Evolutionary conservation across 108 stramenopile genomes (phyloP).

Genomic region (Cyclotella cryptica): DNA sequence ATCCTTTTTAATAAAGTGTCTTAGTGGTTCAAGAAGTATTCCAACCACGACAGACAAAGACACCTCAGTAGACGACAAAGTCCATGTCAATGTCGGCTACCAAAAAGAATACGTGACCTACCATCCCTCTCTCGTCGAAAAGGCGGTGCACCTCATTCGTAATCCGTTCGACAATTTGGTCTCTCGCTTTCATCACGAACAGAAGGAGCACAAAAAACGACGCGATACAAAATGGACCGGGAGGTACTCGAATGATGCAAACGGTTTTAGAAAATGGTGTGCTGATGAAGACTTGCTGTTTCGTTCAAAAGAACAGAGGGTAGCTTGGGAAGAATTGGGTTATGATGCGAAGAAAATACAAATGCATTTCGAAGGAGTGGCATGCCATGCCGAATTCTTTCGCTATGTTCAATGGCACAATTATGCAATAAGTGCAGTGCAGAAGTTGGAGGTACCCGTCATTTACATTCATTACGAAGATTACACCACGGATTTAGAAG

Average conservation of each 20-base stretch:
- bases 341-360: slow-evolving; percentile 31
- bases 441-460: slow-evolving; percentile 59
- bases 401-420: slow-evolving; percentile 78
- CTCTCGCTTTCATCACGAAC: slow-evolving; percentile 65
- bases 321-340: slow-evolving; percentile 28
- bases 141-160: slow-evolving; percentile 67
- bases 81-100: slow-evolving; percentile 22
- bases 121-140: slow-evolving; percentile 54
- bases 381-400: slow-evolving; percentile 75
- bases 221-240: slow-evolving; percentile 27
- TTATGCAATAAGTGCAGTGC: slow-evolving; percentile 36
- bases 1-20: slow-evolving; percentile 33
- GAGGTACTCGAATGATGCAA: slow-evolving; percentile 35
- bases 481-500: slow-evolving; percentile 57
- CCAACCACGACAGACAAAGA: slow-evolving; percentile 18
- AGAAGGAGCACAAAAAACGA: slow-evolving; percentile 52
- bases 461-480: slow-evolving; percentile 68
- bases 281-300: slow-evolving; percentile 51
- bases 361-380: slow-evolving; percentile 42
- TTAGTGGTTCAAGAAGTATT: slow-evolving; percentile 45
- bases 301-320: slow-evolving; percentile 20
- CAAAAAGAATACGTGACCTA: slow-evolving; percentile 42
- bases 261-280: slow-evolving; percentile 73
- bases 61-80: slow-evolving; percentile 7
- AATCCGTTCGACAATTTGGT: slow-evolving; percentile 81